Conservation (phyloP, 371 early-diverging fungal species). For the Rhizopus sp. region DNA sequence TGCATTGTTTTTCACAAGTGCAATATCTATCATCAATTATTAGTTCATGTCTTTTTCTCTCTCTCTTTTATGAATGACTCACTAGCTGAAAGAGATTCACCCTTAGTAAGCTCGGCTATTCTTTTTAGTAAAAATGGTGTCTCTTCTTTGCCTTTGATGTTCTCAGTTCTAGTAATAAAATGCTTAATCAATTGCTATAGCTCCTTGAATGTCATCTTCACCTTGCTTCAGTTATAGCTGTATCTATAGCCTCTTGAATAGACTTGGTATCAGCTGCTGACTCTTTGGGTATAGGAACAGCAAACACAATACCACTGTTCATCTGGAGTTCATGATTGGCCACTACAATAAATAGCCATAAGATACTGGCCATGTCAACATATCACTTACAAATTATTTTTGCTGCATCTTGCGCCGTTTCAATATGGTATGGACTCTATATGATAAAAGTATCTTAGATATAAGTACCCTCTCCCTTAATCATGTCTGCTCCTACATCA, state of each 20-base stretch:
- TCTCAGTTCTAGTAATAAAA: conserved; percentile 35
- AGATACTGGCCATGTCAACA: not conserved
- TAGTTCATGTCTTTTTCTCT: not conserved
- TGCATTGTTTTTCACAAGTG: conserved; percentile 91
- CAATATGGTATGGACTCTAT: conserved; percentile 66
- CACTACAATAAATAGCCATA: conserved; percentile 28
- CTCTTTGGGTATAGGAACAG: conserved; percentile 84
- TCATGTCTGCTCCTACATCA: conserved; percentile 31
- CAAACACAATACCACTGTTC: conserved; percentile 83
- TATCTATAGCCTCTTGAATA: conserved; percentile 71
- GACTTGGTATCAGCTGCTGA: conserved; percentile 63
- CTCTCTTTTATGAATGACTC: conserved; percentile 25
- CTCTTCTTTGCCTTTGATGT: conserved; percentile 81
- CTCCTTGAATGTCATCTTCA: conserved; percentile 12
- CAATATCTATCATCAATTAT: conserved; percentile 65
- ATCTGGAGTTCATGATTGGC: conserved; percentile 70
- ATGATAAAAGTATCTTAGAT: not conserved
- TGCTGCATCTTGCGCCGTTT: conserved; percentile 67
- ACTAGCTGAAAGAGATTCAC: conserved; percentile 82
- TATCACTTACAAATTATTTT: conserved; percentile 54
- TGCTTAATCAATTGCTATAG: not conserved
- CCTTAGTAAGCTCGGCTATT: conserved; percentile 78
- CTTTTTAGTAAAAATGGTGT: conserved; percentile 90
- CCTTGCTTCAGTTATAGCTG: conserved; percentile 72
- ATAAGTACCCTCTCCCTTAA: not conserved